Base-by-base conservation (phyloP, 805 yeast genomes). In the Metschnikowia kofuensis region DNA sequence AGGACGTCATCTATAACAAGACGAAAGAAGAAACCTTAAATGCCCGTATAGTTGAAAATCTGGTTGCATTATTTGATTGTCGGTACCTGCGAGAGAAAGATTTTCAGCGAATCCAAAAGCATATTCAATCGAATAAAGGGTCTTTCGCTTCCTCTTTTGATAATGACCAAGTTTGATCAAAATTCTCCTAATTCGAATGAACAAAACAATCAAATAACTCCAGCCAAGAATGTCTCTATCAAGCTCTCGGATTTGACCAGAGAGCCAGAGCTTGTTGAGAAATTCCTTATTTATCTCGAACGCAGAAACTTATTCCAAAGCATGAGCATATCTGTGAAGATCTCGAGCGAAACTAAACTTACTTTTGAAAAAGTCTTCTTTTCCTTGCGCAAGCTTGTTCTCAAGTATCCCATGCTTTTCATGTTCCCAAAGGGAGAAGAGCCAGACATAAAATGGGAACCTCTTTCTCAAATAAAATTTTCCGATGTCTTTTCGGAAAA, bases 381-480 rank as follows among this genome's bases (percentile, higher is more conserved):
- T 3, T 45, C 53, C 16, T 47, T 50, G 47, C 43, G 53, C 14
- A 34, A 35, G 35, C 45, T 50, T n/a, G 41, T 46, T 12, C 44
- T 50, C 40, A 41, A 50, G 28, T 46, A 50, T 28, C 53, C 53
- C 3, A 45, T 50, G 37, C 43, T 46, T 7, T 46, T 50, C 35
- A 43, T 40, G 26, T 43, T 38, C 13, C 46, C 46, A 11, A 40
- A 36, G 15, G 53, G 53, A 28, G 32, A 28, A 21, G 53, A 50
- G 35, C 52, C 52, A 8, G 10, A 42, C 34, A 38, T 45, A 16
- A 35, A 39, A 26, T 49, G 39, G 34, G 47, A 45, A 34, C 52
- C 52, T 10, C 47, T 49, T 15, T 40, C 31, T 2, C 28, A 36
- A 12, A 44, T 49, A 4, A 38, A 34, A 10, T 42, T 49, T 40